Conservation (phyloP, 768 basidiomycete genomes). For the Chiua virens region DNA sequence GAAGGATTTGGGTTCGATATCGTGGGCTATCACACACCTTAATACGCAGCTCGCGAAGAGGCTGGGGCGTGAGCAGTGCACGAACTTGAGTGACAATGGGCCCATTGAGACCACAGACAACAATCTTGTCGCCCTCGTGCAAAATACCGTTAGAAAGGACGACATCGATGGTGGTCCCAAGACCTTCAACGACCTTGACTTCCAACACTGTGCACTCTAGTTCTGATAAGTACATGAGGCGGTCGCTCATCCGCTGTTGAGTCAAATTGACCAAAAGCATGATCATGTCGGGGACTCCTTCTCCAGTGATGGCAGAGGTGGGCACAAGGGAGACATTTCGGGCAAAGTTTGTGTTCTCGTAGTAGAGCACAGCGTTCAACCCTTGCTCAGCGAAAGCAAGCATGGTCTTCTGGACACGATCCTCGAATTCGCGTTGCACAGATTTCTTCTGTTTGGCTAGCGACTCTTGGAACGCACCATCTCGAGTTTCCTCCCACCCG, state of each 20-base stretch:
- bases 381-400: constrained; percentile 98
- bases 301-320: constrained; percentile 96
- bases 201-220: constrained; percentile 97
- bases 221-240: constrained; percentile 96
- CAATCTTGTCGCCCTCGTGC: constrained; percentile 89
- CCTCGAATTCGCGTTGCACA: constrained; percentile 91
- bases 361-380: constrained; percentile 92
- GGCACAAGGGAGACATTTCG: constrained; percentile 96
- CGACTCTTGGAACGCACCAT: constrained; percentile 91
- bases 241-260: constrained; percentile 96
- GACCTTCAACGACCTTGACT: constrained; percentile 97
- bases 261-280: constrained; percentile 97
- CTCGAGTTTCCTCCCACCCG: constrained; percentile 88
- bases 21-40: constrained; percentile 56
- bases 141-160: constrained; percentile 93
- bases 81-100: constrained; percentile 95
- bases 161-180: constrained; percentile 97
- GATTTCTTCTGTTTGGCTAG: constrained; percentile 75
- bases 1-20: too few species aligned
- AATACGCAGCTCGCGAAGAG: constrained; percentile 90
- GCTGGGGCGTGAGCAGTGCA: constrained; percentile 94
- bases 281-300: constrained; percentile 99
- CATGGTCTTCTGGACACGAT: constrained; percentile 80
- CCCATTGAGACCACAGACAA: constrained; percentile 95
- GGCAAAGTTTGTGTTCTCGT: constrained; percentile 95